These are phyloP conservation scores for Naganishia sp. DNA, from an alignment of 1,284 basidiomycete species.

Conservation along the genomic window DNA sequence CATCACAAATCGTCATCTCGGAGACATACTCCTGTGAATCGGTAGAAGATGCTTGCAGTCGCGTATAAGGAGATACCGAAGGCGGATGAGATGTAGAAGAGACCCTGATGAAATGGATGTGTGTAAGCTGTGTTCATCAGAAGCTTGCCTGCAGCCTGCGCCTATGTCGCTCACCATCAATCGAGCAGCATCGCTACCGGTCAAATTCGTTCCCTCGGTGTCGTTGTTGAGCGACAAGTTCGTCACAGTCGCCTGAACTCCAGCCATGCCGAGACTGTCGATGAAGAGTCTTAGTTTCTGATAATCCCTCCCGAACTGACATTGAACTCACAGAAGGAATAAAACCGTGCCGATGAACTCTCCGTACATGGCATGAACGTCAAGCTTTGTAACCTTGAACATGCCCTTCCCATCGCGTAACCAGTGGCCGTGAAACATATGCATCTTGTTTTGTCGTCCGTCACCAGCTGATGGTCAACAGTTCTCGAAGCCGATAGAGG, in stretches of 20 bases:
- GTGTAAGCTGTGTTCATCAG: too few species aligned
- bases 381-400: slow-evolving; percentile 11
- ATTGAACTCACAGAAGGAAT: slow-evolving; percentile 23
- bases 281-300: neutral
- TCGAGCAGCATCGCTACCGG: slow-evolving; percentile 36
- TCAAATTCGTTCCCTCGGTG: slow-evolving; percentile 30
- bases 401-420: neutral
- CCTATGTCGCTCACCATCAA: slow-evolving; percentile 36
- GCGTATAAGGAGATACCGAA: slow-evolving; percentile 70
- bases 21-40: slow-evolving; percentile 60
- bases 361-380: slow-evolving; percentile 32
- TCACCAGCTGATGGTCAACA: too few species aligned
- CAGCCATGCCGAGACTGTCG: slow-evolving; percentile 19
- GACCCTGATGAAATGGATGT: slow-evolving; percentile 26
- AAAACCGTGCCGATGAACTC: slow-evolving; percentile 30
- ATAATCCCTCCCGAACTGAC: too few species aligned
- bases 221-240: slow-evolving; percentile 36
- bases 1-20: too few species aligned
- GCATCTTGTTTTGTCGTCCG: neutral
- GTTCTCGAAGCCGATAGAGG: too few species aligned
- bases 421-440: slow-evolving; percentile 14
- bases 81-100: slow-evolving; percentile 63
- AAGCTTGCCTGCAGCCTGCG: too few species aligned
- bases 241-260: slow-evolving; percentile 39
- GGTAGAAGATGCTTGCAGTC: slow-evolving; percentile 71